phyloP scores from a whole-genome alignment of 2,329 filamentous ascomycete genomes.

The Penicillium sp. region DNA sequence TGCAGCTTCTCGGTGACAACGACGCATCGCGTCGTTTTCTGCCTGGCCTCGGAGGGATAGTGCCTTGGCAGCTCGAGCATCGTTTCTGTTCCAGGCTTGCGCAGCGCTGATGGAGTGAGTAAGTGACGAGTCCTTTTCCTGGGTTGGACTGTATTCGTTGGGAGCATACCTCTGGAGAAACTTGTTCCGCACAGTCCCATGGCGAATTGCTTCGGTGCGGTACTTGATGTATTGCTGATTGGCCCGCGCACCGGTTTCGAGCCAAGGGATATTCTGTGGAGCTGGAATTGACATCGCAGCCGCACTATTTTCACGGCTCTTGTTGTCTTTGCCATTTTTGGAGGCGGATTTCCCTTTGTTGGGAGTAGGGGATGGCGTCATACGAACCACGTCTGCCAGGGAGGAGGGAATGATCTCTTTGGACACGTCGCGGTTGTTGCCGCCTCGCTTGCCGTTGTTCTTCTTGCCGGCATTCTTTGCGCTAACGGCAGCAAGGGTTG shows the following conservation, averaged over 20 bases:
- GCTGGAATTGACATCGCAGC: conserved; percentile 80
- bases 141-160: neutral
- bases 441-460: conserved; percentile 86
- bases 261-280: conserved; percentile 92
- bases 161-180: conserved; percentile 79
- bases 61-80: conserved; percentile 92
- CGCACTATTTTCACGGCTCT: conserved; percentile 71
- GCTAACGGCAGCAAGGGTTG: conserved; percentile 74
- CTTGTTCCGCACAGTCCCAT: conserved; percentile 93
- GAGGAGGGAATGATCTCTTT: conserved; percentile 73
- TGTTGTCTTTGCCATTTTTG: conserved; percentile 61
- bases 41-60: conserved; percentile 90
- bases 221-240: conserved; percentile 96
- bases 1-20: conserved; percentile 92
- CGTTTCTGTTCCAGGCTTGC: conserved; percentile 97
- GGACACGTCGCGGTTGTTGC: conserved; percentile 68
- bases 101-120: conserved; percentile 64
- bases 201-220: conserved; percentile 92
- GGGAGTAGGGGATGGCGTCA: conserved; percentile 81
- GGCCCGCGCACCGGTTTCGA: conserved; percentile 85
- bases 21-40: conserved; percentile 95
- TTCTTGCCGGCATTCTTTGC: conserved; percentile 75
- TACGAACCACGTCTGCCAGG: conserved; percentile 89
- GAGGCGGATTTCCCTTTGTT: conserved; percentile 52
- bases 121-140: neutral